Percentiles rank a stretch among this genome's conserved stretches.
Conservation (phyloP, 2,329 filamentous ascomycete species). For the Seiridium cupressi region DNA sequence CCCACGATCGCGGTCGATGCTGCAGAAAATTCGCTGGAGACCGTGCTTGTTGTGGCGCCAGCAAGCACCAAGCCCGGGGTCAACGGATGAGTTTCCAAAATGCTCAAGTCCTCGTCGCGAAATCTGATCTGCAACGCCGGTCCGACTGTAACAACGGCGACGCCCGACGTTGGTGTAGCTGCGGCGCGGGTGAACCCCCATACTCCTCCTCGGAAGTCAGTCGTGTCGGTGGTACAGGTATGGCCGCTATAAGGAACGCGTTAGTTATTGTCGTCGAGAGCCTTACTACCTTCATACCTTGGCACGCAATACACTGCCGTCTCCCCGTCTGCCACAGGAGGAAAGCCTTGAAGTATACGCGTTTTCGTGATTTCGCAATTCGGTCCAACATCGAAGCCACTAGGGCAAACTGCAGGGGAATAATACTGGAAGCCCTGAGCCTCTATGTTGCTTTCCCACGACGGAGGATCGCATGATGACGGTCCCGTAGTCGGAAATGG, state of each 20-base stretch:
- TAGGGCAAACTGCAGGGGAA: slow-evolving; percentile 38
- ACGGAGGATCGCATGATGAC: slow-evolving; percentile 31
- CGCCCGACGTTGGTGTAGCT: slow-evolving; percentile 14
- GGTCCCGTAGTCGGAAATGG: slow-evolving; percentile 30
- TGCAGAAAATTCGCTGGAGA: neutral
- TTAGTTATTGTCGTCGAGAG: neutral
- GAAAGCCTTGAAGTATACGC: slow-evolving; percentile 27
- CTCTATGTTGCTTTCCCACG: slow-evolving; percentile 32
- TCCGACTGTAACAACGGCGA: slow-evolving; percentile 26
- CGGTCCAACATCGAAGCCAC: slow-evolving; percentile 32
- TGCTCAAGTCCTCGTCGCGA: slow-evolving; percentile 29
- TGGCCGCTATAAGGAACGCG: slow-evolving; percentile 25
- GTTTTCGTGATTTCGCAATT: slow-evolving; percentile 25
- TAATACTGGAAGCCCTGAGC: slow-evolving; percentile 35
- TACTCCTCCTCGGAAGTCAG: slow-evolving; percentile 36
- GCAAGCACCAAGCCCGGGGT: slow-evolving; percentile 27
- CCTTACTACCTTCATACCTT: slow-evolving; percentile 19
- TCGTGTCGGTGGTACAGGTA: slow-evolving; percentile 37
- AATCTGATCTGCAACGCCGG: slow-evolving; percentile 38
- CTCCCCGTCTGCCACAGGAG: slow-evolving; percentile 25
- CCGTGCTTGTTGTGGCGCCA: neutral
- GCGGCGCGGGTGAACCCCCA: slow-evolving; percentile 29
- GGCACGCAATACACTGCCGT: slow-evolving; percentile 30
- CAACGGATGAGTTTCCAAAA: slow-evolving; percentile 35
- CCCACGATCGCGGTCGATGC: neutral